Evolutionary conservation across 1,284 basidiomycete species (phyloP), one percentile per base, ranked within the genome.

Genomic region (Leccinum cinnamomeum): DNA sequence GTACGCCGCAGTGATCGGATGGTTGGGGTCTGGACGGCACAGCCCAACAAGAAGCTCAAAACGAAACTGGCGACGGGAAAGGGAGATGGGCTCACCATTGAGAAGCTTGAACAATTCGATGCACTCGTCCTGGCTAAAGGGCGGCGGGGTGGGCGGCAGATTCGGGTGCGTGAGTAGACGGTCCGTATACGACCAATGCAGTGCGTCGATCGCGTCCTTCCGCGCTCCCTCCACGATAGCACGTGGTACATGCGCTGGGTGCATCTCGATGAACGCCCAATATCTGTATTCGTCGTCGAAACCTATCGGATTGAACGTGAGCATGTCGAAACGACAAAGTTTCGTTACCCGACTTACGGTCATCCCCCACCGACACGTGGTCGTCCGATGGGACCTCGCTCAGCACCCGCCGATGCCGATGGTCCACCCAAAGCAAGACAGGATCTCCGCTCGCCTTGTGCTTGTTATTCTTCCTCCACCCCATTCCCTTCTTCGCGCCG

Each of bases 161-260:
- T 80, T 78, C 7, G 84, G 77, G 16, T 87, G 81, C 2, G 87
- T 85, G 7, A 90, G 79, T 14, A 91, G 72, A 55, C 85, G 86
- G 69, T 92, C 90, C 6, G 89, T 88, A 73, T 87, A 90, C 7
- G 87, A 83, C 90, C 90, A 92, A 41, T 83, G 87, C 61, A 92
- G 76, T 0, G 83, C 83, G 62, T 91, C 88, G 69, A 87, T 79
- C 1, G 90, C 90, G 63, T 92, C 89, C 0, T 77, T 74, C 56
- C 81, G 81, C 6, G 86, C 83, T 56, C 79, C 79, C 10, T 76
- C 67, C 37, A 72, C 62, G 37, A 70, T 58, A 10, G 83, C 81
- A 18, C 88, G 79, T 0, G 79, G 70, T 4, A 79, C 75, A 70
- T 92, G 90, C 0, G 88, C 87, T 0, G 90, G 90, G 67, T 92